These are phyloP conservation scores for Haplographium delicatum DNA, from an alignment of 495 filamentous ascomycete species.

Conservation along the genomic window DNA sequence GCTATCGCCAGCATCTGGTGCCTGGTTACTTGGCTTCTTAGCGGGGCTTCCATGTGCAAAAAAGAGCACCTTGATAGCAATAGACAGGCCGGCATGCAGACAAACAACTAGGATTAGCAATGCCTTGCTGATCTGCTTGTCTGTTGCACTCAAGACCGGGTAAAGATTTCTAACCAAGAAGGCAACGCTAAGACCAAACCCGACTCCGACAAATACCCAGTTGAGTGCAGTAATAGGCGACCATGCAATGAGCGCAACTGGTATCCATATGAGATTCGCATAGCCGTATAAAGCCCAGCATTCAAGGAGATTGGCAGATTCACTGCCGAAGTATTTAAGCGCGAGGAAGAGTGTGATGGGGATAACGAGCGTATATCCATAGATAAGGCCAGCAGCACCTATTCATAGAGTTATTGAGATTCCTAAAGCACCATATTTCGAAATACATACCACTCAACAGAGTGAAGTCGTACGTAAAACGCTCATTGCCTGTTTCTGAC, in stretches of 20 bases:
- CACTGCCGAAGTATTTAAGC: constrained; percentile 87
- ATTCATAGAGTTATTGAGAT: constrained; percentile 15
- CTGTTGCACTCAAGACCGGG: constrained; percentile 87
- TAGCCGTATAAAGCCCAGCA: constrained; percentile 95
- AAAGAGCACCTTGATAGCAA: constrained; percentile 94
- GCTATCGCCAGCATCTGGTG: background rate
- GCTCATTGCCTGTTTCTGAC: constrained; percentile 33
- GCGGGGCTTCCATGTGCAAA: constrained; percentile 78
- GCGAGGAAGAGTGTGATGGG: constrained; percentile 82
- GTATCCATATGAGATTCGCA: constrained; percentile 92
- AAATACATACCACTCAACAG: constrained; percentile 58
- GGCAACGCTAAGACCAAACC: constrained; percentile 77
- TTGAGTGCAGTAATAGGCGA: constrained; percentile 79
- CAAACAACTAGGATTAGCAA: constrained; percentile 77
- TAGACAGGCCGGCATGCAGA: constrained; percentile 79
- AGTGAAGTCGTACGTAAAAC: constrained; percentile 78
- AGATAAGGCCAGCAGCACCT: constrained; percentile 84
- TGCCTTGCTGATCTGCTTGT: constrained; percentile 84
- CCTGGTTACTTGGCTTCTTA: constrained; percentile 37
- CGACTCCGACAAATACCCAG: constrained; percentile 86
- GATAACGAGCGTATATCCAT: constrained; percentile 85
- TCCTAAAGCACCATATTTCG: background rate
- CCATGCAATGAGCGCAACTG: constrained; percentile 86
- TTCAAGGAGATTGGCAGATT: constrained; percentile 85
- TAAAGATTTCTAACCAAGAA: constrained; percentile 92